Base-by-base conservation (phyloP, 192 early-diverging fungal genomes). In the Podila horticola region DNA sequence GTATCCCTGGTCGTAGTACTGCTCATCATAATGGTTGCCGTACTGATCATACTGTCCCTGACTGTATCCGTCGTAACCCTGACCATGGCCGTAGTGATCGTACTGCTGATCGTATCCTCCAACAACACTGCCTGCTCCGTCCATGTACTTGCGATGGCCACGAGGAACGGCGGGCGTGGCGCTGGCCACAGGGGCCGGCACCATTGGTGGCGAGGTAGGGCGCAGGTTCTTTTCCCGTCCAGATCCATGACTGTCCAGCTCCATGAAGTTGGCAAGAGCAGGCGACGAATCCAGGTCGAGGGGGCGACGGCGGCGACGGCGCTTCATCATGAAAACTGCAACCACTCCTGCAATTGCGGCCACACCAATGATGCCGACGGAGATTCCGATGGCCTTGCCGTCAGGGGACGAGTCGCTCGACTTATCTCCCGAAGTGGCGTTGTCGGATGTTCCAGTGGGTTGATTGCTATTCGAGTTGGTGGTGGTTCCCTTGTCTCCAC, bases 251-350 rank as follows among this genome's bases (percentile, higher is more conserved):
- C 26, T 66, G 3, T 61, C 69, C 30, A 50, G 33, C 9, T 30
- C 19, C 8, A 22, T 49, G 52, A 66, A 71, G 48, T 57, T 55
- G 9, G 45, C 50, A 38, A 59, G 48, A 3, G 69, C 70, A 24
- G 75, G 69, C 7, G 71, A 48, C 5, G 69, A 52, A 26, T 72
- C 70, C 10, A 79, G 58, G 29, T 79, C 65, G 20, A 79, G 55
- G 7, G 70, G 69, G n/a, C 59, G 75, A 71, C 75, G 75, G 24
- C 75, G 69, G 5, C 64, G 45, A 26, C 75, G 75, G 20, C 69
- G 66, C 69, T 81, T 81, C 77, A 81, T 73, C 66, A 66, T 81
- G 48, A 73, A 66, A 17, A 69, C 65, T 3, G 71, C 62, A 7
- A 73, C 31, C 33, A 67, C 17, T 7, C 77, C 77, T 0, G 77